A percentile compares a stretch with the other conserved stretches of the same genome.
These are phyloP conservation scores for Tolypocladium cylindrosporum DNA, from an alignment of 2,329 filamentous ascomycete genomes.

Conservation along the genomic window DNA sequence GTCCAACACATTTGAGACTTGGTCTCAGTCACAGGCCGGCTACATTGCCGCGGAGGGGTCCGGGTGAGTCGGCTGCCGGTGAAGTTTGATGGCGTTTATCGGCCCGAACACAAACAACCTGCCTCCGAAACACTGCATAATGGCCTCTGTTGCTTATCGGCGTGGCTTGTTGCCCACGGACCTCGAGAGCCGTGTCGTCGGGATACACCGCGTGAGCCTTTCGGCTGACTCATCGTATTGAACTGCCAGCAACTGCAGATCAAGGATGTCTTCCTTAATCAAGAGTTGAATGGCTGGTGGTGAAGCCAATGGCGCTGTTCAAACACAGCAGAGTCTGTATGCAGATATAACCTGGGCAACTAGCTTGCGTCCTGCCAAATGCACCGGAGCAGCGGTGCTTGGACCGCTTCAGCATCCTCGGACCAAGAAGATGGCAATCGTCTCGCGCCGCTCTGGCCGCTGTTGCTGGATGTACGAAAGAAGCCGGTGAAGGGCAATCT, in stretches of 20 bases:
- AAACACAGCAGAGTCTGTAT: too few relatives aligned
- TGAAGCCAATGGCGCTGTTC: background rate
- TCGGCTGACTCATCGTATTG: background rate
- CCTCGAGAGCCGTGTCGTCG: too few relatives aligned
- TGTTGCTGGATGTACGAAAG: conserved; percentile 13
- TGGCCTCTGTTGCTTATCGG: background rate
- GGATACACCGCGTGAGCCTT: background rate
- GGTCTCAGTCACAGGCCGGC: background rate
- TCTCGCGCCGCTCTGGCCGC: conserved; percentile 13
- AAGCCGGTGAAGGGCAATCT: background rate
- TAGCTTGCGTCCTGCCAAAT: conserved; percentile 4
- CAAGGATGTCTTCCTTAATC: background rate
- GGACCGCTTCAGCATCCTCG: conserved; percentile 20
- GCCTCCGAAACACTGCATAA: background rate
- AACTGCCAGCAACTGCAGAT: background rate
- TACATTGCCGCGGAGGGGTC: too few relatives aligned
- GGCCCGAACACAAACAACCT: background rate
- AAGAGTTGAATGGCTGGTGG: background rate
- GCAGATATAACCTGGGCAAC: background rate
- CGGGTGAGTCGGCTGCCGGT: background rate
- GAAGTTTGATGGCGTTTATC: background rate
- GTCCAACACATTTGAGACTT: background rate
- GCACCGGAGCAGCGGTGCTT: conserved; percentile 8
- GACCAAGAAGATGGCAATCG: conserved; percentile 14
- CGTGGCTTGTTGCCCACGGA: background rate